These are phyloP conservation scores for Dictyophora rubrovolvata DNA, from an alignment of 768 basidiomycete genomes.

Conservation along the genomic window DNA sequence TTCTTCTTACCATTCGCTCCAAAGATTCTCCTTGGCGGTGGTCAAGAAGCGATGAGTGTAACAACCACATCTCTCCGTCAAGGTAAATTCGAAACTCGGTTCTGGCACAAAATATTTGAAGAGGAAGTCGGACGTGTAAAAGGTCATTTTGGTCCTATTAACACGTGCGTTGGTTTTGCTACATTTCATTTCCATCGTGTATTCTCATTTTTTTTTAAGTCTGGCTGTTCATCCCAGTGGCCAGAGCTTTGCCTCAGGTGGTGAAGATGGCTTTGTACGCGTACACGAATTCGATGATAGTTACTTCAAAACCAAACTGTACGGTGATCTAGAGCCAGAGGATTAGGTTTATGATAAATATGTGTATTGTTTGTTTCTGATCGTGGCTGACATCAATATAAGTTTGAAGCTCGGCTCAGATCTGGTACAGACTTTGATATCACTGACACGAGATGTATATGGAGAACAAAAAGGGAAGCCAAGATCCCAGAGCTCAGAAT, in stretches of 20 bases:
- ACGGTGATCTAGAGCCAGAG: slow-evolving; percentile 76
- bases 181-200: neutral
- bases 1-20: neutral
- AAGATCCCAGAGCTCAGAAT: too few relatives aligned
- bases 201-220: slow-evolving; percentile 30
- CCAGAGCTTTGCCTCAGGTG: slow-evolving; percentile 83
- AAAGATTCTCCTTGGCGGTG: slow-evolving; percentile 86
- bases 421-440: too few relatives aligned
- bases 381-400: too few relatives aligned
- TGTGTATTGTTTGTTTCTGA: too few relatives aligned
- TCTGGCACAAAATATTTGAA: slow-evolving; percentile 96
- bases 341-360: slow-evolving; percentile 26
- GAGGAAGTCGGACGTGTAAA: slow-evolving; percentile 96
- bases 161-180: slow-evolving; percentile 62
- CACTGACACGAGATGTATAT: too few relatives aligned
- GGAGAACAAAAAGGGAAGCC: too few relatives aligned
- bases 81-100: slow-evolving; percentile 95
- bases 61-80: slow-evolving; percentile 90
- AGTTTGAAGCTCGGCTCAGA: too few relatives aligned
- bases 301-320: slow-evolving; percentile 86
- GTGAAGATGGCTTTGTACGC: slow-evolving; percentile 92
- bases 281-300: slow-evolving; percentile 92
- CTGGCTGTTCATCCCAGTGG: slow-evolving; percentile 90
- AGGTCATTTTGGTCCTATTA: slow-evolving; percentile 94
- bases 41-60: slow-evolving; percentile 96